Conservation (phyloP, 2,329 filamentous ascomycete species). For the Cyanodermella asteris region DNA sequence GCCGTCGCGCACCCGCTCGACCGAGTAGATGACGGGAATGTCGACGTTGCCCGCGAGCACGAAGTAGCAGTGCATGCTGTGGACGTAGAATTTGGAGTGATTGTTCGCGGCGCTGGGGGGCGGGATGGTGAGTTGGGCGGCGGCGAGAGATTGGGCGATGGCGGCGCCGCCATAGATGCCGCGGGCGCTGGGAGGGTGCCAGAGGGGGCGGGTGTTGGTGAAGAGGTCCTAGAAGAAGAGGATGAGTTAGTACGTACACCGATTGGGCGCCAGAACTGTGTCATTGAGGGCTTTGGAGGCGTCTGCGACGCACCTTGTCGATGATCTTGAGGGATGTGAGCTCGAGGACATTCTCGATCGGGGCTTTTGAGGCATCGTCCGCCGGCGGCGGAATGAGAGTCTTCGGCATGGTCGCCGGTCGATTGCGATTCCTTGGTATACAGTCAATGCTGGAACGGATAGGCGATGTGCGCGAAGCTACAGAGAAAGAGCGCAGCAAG, state of each 20-base stretch:
- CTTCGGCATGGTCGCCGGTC: slow-evolving; percentile 5
- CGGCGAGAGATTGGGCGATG: slow-evolving; percentile 75
- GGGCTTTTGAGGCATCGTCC: slow-evolving; percentile 46
- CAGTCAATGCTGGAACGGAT: neutral
- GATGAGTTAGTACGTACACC: slow-evolving; percentile 1
- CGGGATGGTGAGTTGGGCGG: slow-evolving; percentile 73
- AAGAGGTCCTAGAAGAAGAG: slow-evolving; percentile 52
- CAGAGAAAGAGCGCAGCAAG: too few relatives aligned
- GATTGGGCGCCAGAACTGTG: too few relatives aligned
- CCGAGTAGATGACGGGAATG: slow-evolving; percentile 81
- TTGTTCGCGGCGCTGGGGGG: slow-evolving; percentile 7
- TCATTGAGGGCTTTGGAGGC: too few relatives aligned
- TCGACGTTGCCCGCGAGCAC: slow-evolving; percentile 69
- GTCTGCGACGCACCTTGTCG: slow-evolving; percentile 36
- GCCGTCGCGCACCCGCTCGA: slow-evolving; percentile 81
- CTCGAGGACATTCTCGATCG: slow-evolving; percentile 78
- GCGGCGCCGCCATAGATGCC: slow-evolving; percentile 87
- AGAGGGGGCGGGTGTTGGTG: slow-evolving; percentile 78
- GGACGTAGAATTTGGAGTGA: slow-evolving; percentile 48
- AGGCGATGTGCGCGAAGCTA: too few relatives aligned
- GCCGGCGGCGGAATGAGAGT: slow-evolving; percentile 59
- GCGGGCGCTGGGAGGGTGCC: slow-evolving; percentile 78
- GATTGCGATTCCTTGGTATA: neutral
- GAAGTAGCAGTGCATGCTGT: slow-evolving; percentile 99
- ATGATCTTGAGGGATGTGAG: slow-evolving; percentile 57